A percentile compares a stretch with the other conserved stretches of the same genome.
Conservation (phyloP, 805 yeast species). For the Wickerhamiella vanderwaltii region DNA sequence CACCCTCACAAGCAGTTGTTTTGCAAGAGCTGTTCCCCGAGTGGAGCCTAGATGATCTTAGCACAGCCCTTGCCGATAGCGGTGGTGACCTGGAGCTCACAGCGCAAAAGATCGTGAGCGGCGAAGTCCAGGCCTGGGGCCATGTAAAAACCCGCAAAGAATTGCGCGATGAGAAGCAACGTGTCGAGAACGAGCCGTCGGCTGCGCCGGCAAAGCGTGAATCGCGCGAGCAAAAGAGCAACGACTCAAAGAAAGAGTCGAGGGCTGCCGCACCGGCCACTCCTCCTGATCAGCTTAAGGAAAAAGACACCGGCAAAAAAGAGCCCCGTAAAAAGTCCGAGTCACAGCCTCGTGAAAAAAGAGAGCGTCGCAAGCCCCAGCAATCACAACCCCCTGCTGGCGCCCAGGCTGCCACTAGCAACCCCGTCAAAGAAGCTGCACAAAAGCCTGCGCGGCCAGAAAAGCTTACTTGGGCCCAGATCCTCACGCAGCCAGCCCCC, state of each 20-base stretch:
- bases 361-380: slow-evolving; percentile 7
- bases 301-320: slow-evolving; percentile 12
- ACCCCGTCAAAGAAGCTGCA: neutral
- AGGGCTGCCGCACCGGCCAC: slow-evolving; percentile 1
- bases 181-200: slow-evolving; percentile 29
- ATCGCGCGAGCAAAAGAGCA: neutral
- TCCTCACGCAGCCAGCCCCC: slow-evolving; percentile 9
- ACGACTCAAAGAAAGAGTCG: neutral
- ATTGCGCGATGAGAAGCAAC: slow-evolving; percentile 44
- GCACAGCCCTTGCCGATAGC: slow-evolving; percentile 61
- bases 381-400: neutral
- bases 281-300: slow-evolving; percentile 8
- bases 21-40: slow-evolving; percentile 84
- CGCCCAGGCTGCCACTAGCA: neutral
- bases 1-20: slow-evolving; percentile 33
- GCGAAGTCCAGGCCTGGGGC: slow-evolving; percentile 88
- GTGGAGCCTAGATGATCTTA: slow-evolving; percentile 81
- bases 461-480: slow-evolving; percentile 20
- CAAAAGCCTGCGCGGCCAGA: slow-evolving; percentile 5
- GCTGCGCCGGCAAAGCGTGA: neutral
- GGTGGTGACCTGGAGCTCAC: slow-evolving; percentile 62
- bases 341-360: neutral
- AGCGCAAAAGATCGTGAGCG: slow-evolving; percentile 78
- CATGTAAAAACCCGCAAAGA: slow-evolving; percentile 41
- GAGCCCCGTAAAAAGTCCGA: slow-evolving; percentile 15